These are phyloP conservation scores for Blastocystis sp. DNA, from an alignment of 352 stramenopile genomes.

Conservation along the genomic window DNA sequence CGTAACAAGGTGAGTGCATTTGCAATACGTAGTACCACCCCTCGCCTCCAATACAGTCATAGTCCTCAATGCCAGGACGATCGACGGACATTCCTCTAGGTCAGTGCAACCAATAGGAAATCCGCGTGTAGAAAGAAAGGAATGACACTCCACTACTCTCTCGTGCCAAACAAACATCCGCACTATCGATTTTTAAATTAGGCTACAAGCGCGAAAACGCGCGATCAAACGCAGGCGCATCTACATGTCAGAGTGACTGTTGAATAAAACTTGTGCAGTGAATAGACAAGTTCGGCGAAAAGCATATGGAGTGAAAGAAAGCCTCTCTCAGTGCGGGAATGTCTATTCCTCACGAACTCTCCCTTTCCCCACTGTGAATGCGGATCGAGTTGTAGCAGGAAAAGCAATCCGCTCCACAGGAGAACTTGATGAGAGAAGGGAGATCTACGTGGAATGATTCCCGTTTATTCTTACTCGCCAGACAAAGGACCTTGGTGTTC, in stretches of 20 bases:
- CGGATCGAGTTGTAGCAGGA: background rate
- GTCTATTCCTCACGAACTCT: background rate
- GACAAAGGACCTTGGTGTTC: too few relatives aligned
- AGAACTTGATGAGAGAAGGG: background rate
- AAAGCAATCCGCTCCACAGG: background rate
- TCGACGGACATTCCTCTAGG: background rate
- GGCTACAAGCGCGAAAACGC: background rate
- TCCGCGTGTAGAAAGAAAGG: background rate
- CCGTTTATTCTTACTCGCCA: too few relatives aligned
- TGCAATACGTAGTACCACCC: slow-evolving; percentile 44
- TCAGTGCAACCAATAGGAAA: background rate
- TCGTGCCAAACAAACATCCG: too few relatives aligned
- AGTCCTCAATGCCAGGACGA: background rate
- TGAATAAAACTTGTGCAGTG: background rate
- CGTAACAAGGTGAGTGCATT: too few relatives aligned
- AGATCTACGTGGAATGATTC: background rate
- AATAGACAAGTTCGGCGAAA: slow-evolving; percentile 4
- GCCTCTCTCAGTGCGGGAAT: background rate
- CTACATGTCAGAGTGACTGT: background rate
- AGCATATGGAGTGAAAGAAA: background rate
- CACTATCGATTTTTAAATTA: too few relatives aligned
- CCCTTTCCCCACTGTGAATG: background rate
- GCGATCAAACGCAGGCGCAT: background rate
- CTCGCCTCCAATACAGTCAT: slow-evolving; percentile 62
- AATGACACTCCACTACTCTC: background rate